Conservation (phyloP, 1,284 basidiomycete species). For the Ustilago hordei region DNA sequence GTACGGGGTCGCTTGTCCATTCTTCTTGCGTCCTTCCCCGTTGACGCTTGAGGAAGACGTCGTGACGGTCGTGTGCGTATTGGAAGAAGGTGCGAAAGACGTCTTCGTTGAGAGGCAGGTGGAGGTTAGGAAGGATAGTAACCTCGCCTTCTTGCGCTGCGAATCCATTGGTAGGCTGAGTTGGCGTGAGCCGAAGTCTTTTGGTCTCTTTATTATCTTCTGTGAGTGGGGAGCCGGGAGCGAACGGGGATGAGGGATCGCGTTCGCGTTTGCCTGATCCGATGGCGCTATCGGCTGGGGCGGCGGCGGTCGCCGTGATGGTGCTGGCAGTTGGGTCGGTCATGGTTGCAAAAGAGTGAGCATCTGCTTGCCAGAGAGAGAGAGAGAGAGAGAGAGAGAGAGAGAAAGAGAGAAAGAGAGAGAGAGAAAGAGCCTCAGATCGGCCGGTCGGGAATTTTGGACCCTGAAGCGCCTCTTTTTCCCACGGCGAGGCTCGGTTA, state of each 20-base stretch:
- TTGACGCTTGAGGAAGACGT: conserved; percentile 22
- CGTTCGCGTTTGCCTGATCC: conserved; percentile 18
- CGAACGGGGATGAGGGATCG: conserved; percentile 6
- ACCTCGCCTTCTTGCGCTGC: conserved; percentile 23
- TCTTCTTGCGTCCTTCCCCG: conserved; percentile 24
- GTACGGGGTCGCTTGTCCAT: conserved; percentile 71
- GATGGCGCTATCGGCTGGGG: neutral
- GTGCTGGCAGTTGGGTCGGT: neutral
- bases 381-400: neutral
- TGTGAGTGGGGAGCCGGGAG: neutral
- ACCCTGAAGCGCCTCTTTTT: neutral
- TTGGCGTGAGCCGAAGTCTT: conserved; percentile 4
- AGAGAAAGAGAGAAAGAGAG: neutral
- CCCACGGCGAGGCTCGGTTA: neutral
- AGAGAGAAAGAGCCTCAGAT: neutral
- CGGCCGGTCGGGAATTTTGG: neutral
- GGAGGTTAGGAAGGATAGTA: conserved; percentile 29
- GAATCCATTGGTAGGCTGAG: neutral
- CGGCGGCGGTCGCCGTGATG: neutral
- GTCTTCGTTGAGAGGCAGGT: conserved; percentile 42
- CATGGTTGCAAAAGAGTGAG: neutral
- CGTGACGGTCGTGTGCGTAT: conserved; percentile 40
- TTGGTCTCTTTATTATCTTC: conserved; percentile 7
- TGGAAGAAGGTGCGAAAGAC: conserved; percentile 41
- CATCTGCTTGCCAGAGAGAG: neutral